Evolutionary conservation across 73 alveolate species (phyloP), one percentile per base, ranked within the genome.

Genomic region (Breviolum minutum): DNA sequence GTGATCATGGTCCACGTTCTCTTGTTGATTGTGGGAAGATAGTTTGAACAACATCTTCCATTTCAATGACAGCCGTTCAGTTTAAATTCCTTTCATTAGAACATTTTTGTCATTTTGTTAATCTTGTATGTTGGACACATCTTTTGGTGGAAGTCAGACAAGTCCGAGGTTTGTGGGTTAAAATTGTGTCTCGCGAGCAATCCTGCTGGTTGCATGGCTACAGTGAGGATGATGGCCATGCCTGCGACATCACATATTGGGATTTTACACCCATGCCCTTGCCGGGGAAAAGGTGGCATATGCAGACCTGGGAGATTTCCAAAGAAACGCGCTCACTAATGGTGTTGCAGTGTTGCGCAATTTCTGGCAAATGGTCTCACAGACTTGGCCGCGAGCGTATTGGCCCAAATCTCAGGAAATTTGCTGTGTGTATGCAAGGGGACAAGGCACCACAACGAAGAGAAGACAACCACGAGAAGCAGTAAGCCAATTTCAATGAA

Each of bases 221-320:
- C 48, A 71, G 74, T 63, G 77, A 90, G 66, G 89, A 71, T 12
- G 79, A 24, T 8, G 97, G 97, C 30, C 88, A 91, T 40, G 97
- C 66, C n/a, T 91, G 97, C 69, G 97, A 91, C 66, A 91, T 91
- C 79, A 91, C 97, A 27, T 91, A 22, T 63, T 91, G 97, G 97
- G 97, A 91, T 63, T 79, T 91, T 64, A 74, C 69, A 5, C 32
- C 66, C 24, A 29, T 63, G 5, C 6, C 74, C 26, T 32, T 12
- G 12, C 81, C 81, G 32, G 26, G 26, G 9, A 71, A 71, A 16
- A 12, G 12, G 81, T 71, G 26, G 40, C 54, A 40, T 40, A 40
- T 40, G 0, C 54, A 40, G 0, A 40, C 54, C 54, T 40, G 54
- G 54, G 54, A 40, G 54, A 40, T 40, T 40, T 40, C 54, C 54